Evolutionary conservation across 1,284 basidiomycete genomes (phyloP).

Genomic region (Phylloboletellus chloephorus): DNA sequence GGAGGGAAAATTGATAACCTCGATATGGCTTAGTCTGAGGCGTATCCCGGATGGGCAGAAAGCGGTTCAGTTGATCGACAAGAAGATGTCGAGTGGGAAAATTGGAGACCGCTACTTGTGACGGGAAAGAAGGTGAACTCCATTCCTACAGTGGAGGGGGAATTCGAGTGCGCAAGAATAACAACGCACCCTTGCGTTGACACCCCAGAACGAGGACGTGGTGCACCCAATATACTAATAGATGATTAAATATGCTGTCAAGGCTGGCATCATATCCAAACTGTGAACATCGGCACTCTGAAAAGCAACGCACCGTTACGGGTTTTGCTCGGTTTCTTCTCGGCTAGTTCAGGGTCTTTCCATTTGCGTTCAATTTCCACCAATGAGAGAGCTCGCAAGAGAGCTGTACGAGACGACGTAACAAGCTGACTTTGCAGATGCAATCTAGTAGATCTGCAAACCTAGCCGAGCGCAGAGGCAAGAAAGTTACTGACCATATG

Average conservation of each 20-base stretch:
- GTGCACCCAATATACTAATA: not conserved
- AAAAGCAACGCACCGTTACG: not conserved
- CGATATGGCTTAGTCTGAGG: conserved; percentile 20
- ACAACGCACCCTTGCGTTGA: not conserved
- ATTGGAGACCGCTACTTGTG: not conserved
- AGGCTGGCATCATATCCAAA: not conserved
- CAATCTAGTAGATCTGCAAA: too few species aligned
- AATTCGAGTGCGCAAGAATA: conserved; percentile 1
- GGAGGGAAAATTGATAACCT: conserved; percentile 11
- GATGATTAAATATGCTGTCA: conserved; percentile 2
- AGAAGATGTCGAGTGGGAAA: not conserved
- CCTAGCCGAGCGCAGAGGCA: too few species aligned
- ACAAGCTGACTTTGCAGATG: too few species aligned
- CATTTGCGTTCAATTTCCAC: too few species aligned
- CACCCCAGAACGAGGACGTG: conserved; percentile 1
- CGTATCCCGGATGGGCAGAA: conserved; percentile 5
- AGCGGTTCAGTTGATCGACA: conserved; percentile 1
- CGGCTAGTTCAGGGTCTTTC: too few species aligned
- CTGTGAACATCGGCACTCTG: not conserved
- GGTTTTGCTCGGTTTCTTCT: too few species aligned
- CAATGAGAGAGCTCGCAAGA: too few species aligned
- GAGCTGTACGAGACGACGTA: too few species aligned
- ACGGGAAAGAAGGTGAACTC: not conserved
- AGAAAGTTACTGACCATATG: too few species aligned
- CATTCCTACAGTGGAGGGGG: not conserved